Evolutionary conservation across 2,329 filamentous ascomycete species (phyloP).

Genomic region (Exophiala viscosa): DNA sequence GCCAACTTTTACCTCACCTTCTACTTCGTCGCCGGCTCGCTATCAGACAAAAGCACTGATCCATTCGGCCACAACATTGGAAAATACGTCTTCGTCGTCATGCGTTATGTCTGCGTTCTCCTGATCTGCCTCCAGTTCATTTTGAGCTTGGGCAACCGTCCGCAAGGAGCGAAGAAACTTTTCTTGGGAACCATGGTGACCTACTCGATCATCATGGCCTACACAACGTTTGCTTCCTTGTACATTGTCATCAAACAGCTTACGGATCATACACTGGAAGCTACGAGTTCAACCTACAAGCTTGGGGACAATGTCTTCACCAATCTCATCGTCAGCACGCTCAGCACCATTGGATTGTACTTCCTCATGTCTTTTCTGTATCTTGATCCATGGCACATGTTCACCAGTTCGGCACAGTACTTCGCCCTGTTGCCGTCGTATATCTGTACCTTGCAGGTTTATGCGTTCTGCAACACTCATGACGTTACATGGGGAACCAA

Average conservation of each 20-base stretch:
- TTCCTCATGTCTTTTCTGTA: constrained; percentile 96
- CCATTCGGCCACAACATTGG: constrained; percentile 89
- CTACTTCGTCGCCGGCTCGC: constrained; percentile 92
- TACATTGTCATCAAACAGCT: constrained; percentile 88
- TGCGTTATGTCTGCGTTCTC: constrained; percentile 80
- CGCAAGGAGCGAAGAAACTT: constrained; percentile 87
- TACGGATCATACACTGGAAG: constrained; percentile 44
- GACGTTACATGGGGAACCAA: constrained; percentile 99
- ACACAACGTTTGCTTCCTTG: constrained; percentile 83
- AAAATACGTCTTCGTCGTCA: constrained; percentile 75
- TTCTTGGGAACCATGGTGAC: constrained; percentile 84
- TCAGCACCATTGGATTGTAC: constrained; percentile 87
- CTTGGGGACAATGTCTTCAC: constrained; percentile 89
- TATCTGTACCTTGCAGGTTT: constrained; percentile 96
- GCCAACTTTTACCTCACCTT: constrained; percentile 99
- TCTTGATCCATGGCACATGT: constrained; percentile 98
- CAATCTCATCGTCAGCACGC: constrained; percentile 85
- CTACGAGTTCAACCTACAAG: constrained; percentile 42
- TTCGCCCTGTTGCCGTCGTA: constrained; percentile 88
- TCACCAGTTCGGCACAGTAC: constrained; percentile 87
- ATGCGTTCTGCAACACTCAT: constrained; percentile 98
- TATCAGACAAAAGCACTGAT: constrained; percentile 74
- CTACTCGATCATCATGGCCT: constrained; percentile 92
- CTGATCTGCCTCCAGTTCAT: constrained; percentile 96
- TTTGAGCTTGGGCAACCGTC: constrained; percentile 89